Evolutionary conservation across 2,329 filamentous ascomycete species (phyloP).

Genomic region (Fulvia fulva): DNA sequence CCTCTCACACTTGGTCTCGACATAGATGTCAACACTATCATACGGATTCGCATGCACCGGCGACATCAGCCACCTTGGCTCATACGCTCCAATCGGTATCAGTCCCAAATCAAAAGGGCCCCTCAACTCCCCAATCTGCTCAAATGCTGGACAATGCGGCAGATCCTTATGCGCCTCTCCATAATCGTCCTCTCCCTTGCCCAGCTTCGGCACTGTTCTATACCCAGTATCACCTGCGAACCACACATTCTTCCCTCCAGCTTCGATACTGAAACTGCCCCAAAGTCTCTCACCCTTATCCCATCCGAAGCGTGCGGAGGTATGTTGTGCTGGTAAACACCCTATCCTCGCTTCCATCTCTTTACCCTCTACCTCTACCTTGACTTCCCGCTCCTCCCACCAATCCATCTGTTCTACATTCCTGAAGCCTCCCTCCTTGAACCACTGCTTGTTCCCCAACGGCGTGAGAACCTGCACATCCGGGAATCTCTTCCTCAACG

Average conservation of each 20-base stretch:
- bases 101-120: constrained; percentile 88
- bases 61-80: constrained; percentile 69
- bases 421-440: constrained; percentile 62
- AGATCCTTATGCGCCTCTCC: constrained; percentile 57
- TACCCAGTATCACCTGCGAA: constrained; percentile 90
- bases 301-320: constrained; percentile 62
- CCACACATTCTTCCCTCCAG: constrained; percentile 73
- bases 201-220: constrained; percentile 65
- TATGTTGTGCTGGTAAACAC: constrained; percentile 82
- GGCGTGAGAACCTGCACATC: constrained; percentile 85
- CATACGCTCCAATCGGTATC: constrained; percentile 90
- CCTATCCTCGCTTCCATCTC: constrained; percentile 68
- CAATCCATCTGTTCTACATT: constrained; percentile 89
- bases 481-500: constrained; percentile 67
- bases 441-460: constrained; percentile 79
- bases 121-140: constrained; percentile 71
- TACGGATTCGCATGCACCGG: constrained; percentile 81
- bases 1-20: constrained; percentile 70
- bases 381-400: constrained; percentile 84
- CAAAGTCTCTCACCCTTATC: constrained; percentile 77
- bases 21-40: constrained; percentile 85
- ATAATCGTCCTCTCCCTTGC: constrained; percentile 66
- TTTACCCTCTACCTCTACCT: constrained; percentile 44
- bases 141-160: constrained; percentile 78
- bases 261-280: constrained; percentile 78